A percentile compares a stretch with the other conserved stretches of the same genome.
Evolutionary conservation across 2,329 filamentous ascomycete genomes (phyloP).

Genomic region (Botrytis porri): DNA sequence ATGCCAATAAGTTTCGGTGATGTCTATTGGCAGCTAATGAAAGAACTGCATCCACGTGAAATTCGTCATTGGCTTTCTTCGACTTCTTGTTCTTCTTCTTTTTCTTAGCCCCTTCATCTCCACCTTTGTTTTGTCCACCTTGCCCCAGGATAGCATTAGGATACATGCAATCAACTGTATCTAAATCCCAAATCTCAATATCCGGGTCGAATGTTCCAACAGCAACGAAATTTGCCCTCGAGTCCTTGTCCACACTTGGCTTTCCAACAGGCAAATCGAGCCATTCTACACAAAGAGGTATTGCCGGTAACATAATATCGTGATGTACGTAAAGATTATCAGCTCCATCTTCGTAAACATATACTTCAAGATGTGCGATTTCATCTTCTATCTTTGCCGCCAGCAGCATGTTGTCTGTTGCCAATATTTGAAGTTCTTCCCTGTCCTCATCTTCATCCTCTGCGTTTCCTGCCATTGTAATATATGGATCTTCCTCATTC

Average conservation of each 20-base stretch:
- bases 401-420: conserved; percentile 88
- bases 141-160: conserved; percentile 93
- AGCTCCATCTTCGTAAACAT: conserved; percentile 91
- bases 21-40: conserved; percentile 88
- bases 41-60: conserved; percentile 91
- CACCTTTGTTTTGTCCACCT: conserved; percentile 49
- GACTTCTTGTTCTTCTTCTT: conserved; percentile 92
- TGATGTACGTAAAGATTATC: conserved; percentile 99
- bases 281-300: conserved; percentile 95
- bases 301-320: conserved; percentile 97
- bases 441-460: conserved; percentile 70
- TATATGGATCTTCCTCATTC: conserved; percentile 94
- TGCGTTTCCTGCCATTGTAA: conserved; percentile 72
- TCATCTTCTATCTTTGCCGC: conserved; percentile 96
- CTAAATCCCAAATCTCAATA: conserved; percentile 97
- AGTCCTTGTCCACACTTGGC: conserved; percentile 56
- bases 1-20: conserved; percentile 91
- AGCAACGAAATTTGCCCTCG: conserved; percentile 85
- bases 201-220: conserved; percentile 97
- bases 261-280: conserved; percentile 86
- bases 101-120: conserved; percentile 49
- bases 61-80: conserved; percentile 83
- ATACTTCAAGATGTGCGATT: conserved; percentile 92
- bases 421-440: conserved; percentile 88
- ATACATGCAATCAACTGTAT: conserved; percentile 96